phyloP scores from a whole-genome alignment of 2,329 filamentous ascomycete species.

The Teratosphaeria pseudoeucalypti region DNA sequence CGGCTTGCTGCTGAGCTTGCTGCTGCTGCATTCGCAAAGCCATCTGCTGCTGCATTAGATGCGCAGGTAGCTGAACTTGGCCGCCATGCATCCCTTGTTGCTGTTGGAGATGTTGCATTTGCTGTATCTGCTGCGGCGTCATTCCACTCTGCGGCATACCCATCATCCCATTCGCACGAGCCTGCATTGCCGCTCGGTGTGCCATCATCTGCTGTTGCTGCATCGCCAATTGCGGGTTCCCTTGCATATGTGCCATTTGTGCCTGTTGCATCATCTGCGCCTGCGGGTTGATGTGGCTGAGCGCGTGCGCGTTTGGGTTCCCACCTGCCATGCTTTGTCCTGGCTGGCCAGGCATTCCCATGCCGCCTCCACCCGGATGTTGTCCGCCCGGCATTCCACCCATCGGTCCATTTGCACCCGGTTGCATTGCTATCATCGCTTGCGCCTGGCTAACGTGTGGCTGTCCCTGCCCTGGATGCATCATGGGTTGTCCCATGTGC shows the following conservation, averaged over 20 bases:
- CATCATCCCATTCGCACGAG: slow-evolving; percentile 26
- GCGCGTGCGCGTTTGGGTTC: slow-evolving; percentile 53
- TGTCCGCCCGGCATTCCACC: slow-evolving; percentile 26
- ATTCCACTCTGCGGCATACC: slow-evolving; percentile 28
- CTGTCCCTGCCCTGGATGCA: slow-evolving; percentile 58
- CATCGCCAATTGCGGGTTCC: slow-evolving; percentile 14
- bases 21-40: slow-evolving; percentile 20
- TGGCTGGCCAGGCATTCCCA: slow-evolving; percentile 20
- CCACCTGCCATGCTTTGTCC: slow-evolving; percentile 34
- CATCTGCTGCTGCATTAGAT: slow-evolving; percentile 14
- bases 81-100: slow-evolving; percentile 18
- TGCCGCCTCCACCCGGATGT: slow-evolving; percentile 21
- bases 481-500: slow-evolving; percentile 59
- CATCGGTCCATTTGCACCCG: slow-evolving; percentile 46
- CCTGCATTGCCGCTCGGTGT: slow-evolving; percentile 31
- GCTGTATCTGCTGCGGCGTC: slow-evolving; percentile 42
- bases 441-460: slow-evolving; percentile 60
- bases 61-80: slow-evolving; percentile 10
- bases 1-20: slow-evolving; percentile 27
- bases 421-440: slow-evolving; percentile 72
- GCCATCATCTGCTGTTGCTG: slow-evolving; percentile 13
- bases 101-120: slow-evolving; percentile 31
- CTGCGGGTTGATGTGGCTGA: slow-evolving; percentile 60
- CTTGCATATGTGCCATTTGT: background rate
- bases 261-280: slow-evolving; percentile 43